These are phyloP conservation scores for Globisporangium camurandrum DNA, from an alignment of 352 stramenopile species.

Conservation along the genomic window DNA sequence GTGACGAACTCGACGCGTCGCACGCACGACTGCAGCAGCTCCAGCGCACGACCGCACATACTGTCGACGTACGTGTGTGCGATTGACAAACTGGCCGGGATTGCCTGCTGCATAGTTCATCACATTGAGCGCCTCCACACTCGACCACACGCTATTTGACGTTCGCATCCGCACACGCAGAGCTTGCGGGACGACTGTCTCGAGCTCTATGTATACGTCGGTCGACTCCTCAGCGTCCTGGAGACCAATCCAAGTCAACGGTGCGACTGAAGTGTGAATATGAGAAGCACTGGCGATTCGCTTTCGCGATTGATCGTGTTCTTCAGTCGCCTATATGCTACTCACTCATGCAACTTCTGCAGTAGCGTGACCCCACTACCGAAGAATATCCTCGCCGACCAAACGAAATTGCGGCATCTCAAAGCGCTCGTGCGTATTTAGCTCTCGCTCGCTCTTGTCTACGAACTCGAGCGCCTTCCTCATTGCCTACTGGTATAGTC, in stretches of 20 bases:
- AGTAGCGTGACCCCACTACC: slow-evolving; percentile 15
- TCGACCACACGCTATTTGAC: not conserved
- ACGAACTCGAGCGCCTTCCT: no score
- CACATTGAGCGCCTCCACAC: not conserved
- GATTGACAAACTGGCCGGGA: no score
- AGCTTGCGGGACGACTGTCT: slow-evolving; percentile 57
- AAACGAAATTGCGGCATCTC: slow-evolving; percentile 53
- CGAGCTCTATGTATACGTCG: slow-evolving; percentile 60
- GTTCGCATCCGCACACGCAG: slow-evolving; percentile 15
- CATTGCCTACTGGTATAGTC: no score
- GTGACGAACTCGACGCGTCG: slow-evolving; percentile 23
- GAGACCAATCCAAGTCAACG: slow-evolving; percentile 13
- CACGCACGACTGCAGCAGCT: slow-evolving; percentile 33
- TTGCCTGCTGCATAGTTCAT: not conserved
- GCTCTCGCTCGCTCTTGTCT: not conserved
- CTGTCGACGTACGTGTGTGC: slow-evolving; percentile 31
- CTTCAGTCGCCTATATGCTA: no score
- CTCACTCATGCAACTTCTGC: no score
- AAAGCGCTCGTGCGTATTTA: slow-evolving; percentile 49
- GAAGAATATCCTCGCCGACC: slow-evolving; percentile 73
- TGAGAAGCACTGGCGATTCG: no score
- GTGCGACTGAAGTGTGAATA: no score
- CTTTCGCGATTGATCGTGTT: not conserved
- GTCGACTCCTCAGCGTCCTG: slow-evolving; percentile 23
- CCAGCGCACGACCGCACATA: slow-evolving; percentile 22